Evolutionary conservation across 176 grass and related monocot species (phyloP).

Genomic region (Triticum turgidum): DNA sequence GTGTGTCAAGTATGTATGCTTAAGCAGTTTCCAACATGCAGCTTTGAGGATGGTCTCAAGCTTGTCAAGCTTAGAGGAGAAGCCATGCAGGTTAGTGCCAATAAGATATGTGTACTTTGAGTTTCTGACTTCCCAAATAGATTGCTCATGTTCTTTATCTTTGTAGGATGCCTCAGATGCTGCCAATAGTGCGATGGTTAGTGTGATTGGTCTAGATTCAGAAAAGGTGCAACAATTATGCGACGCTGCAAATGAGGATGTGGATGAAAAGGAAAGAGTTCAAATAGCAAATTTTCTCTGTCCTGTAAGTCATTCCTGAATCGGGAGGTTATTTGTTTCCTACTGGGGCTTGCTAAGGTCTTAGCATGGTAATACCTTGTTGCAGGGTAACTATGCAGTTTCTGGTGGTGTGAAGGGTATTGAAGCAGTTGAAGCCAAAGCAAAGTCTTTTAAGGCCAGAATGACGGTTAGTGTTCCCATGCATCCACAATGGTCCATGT

Average conservation of each 20-base stretch:
- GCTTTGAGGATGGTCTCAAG: conserved; percentile 99
- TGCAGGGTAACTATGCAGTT: conserved; percentile 92
- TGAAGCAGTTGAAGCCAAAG: conserved; percentile 94
- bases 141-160: conserved; percentile 26
- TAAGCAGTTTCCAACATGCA: conserved; percentile 39
- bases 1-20: conserved; percentile 5
- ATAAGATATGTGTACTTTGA: neutral
- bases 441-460: conserved; percentile 96
- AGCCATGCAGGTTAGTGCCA: conserved; percentile 84
- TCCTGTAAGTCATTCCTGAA: conserved; percentile 53
- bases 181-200: conserved; percentile 87
- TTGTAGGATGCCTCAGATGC: conserved; percentile 87
- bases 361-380: conserved; percentile 11
- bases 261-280: conserved; percentile 79
- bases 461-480: conserved; percentile 74
- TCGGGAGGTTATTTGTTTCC: conserved; percentile 4
- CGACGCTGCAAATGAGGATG: conserved; percentile 87
- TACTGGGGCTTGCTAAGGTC: conserved; percentile 8
- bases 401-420: conserved; percentile 96
- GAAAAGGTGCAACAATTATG: conserved; percentile 95
- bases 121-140: neutral
- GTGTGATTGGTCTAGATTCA: conserved; percentile 94
- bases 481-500: neutral
- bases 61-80: conserved; percentile 99
- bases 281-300: conserved; percentile 95